phyloP scores from a whole-genome alignment of 805 yeast species.

The Saccharomyces jurei region DNA sequence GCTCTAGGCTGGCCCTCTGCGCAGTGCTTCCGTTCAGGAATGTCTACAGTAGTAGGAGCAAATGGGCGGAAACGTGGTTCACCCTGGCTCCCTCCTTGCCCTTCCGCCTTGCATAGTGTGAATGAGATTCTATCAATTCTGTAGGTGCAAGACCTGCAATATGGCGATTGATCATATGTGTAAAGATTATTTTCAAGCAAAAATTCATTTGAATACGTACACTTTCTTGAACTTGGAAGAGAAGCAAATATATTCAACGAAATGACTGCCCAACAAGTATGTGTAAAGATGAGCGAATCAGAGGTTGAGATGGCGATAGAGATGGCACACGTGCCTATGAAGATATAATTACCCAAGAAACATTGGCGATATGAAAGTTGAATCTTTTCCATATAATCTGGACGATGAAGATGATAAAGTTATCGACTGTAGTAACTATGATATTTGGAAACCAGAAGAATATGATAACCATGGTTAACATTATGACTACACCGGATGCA shows the following conservation, averaged over 20 bases:
- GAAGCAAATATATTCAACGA: conserved; percentile 19
- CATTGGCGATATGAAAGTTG: not conserved
- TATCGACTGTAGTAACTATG: too few species aligned
- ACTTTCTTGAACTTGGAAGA: not conserved
- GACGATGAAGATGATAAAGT: not conserved
- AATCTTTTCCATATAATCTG: not conserved
- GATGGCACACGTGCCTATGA: not conserved
- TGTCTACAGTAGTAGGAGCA: not conserved
- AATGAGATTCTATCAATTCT: not conserved
- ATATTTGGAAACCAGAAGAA: not conserved
- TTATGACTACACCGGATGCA: not conserved
- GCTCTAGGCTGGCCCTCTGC: not conserved
- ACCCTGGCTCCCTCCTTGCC: not conserved
- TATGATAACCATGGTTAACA: not conserved
- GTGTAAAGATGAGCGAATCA: conserved; percentile 5
- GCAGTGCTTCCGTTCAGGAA: not conserved
- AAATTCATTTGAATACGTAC: not conserved
- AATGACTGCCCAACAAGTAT: conserved; percentile 31
- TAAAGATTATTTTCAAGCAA: not conserved
- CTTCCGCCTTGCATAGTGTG: not conserved
- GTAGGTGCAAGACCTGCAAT: not conserved
- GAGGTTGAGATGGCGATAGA: not conserved
- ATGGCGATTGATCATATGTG: not conserved
- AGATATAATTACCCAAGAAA: not conserved
- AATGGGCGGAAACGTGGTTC: not conserved